Base-by-base conservation (phyloP, 2,329 filamentous ascomycete species). In the Fusarium sp. region DNA sequence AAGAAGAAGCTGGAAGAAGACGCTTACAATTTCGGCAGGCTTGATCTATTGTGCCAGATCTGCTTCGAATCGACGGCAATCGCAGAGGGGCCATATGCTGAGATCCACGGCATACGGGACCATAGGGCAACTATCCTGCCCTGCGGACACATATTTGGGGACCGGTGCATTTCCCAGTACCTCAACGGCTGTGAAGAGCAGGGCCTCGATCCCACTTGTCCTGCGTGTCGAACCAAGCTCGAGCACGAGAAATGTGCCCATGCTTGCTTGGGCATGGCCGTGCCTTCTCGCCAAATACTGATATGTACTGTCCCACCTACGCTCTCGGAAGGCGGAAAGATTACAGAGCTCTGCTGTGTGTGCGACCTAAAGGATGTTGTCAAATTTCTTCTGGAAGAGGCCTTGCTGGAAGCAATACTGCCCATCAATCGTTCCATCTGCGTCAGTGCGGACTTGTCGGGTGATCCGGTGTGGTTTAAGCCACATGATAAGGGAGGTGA, bases 71-170 rank as follows among this genome's bases (percentile, higher is more conserved):
- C 24, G 10, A 54, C 64, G 8, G 24, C 37, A 3, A 20, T 72
- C n/a, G 47, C 10, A 29, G 11, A 18, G 27, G 6, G 4, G 18
- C 47, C 18, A 14, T 54, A 54, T 20, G 5, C 6, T n/a, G n/a
- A 6, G 11, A 11, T 31, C 6, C 10, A 13, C 10, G 18, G 11
- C 11, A 6, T 37, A 11, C 22, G 16, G 14, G 27, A 14, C 13
- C 45, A 61, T 1, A 20, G 22, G 29, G 66, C 66, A 0, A 37
- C 5, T 11, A 34, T 71, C 5, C 20, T 74, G 0, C 37, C 59
- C 13, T 71, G 71, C 6, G 66, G 54, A 0, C 71, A 74, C 11
- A 74, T 73, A 1, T 47, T 74, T n/a, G 71, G 71, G 2, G n/a
- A 31, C 16, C 11, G n/a, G 0, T 73, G 71, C 45, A 13, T 34